Base-by-base conservation (phyloP, 768 basidiomycete species). In the Xerocomus brunneocitrinus region DNA sequence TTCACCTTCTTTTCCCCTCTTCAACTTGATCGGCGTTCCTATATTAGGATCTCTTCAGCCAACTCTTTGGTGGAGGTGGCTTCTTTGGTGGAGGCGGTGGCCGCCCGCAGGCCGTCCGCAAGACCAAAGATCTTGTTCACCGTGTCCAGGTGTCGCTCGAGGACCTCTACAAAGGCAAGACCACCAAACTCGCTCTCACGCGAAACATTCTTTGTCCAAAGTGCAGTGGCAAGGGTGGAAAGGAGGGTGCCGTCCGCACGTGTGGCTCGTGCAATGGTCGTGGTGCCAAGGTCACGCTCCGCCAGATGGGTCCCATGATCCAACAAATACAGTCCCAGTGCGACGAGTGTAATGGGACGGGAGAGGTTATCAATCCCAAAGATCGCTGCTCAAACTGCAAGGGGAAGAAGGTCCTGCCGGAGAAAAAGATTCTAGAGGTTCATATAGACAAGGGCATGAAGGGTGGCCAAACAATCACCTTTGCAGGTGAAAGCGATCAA, bases 231-330 rank as follows among this genome's bases (percentile, higher is more conserved):
- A 93, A 89, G 69, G 97, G 97, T 45, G 97, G 97, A 52, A 98
- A 98, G 73, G 95, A 97, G 16, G 97, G 95, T 52, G 90, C 97
- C 48, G 92, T 97, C 58, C 82, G 85, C 67, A 64, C 78, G 27
- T 99, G 97, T 73, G 58, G 69, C 40, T 64, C 75, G 13, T 99
- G 97, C 75, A 79, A 75, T 64, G 97, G 97, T 52, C 91, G 92
- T 59, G 97, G 97, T 63, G 74, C 95, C 76, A 90, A 86, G 69
- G 72, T 98, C 66, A 91, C 88, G 48, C 75, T 98, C 56, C 89
- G 97, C 56, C 97, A 98, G 71, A 90, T 99, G 84, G 97, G 97
- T 27, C 97, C 97, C 5, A 99, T 99, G 97, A 91, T 99, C 62
- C 97, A 99, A 73, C 95, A 99, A 74, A 91, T 98, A 61, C 97